Percentiles rank a stretch among this genome's conserved stretches.
These are phyloP conservation scores for Zalerion maritima DNA, from an alignment of 495 filamentous ascomycete genomes.

Conservation along the genomic window DNA sequence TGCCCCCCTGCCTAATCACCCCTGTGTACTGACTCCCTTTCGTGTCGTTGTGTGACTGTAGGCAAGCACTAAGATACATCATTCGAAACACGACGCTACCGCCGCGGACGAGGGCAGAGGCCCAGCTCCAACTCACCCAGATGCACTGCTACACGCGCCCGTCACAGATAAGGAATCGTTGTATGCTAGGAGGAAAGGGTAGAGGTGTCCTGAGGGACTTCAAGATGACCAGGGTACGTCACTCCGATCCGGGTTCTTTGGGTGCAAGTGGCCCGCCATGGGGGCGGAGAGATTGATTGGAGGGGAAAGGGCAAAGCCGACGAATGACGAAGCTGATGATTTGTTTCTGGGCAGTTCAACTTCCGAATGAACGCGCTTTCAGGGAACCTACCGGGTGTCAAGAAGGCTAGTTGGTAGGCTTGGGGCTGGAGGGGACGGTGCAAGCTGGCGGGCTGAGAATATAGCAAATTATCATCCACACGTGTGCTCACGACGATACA, in stretches of 20 bases:
- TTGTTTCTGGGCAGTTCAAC: slow-evolving; percentile 61
- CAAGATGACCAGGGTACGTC: slow-evolving; percentile 72
- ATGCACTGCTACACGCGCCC: slow-evolving; percentile 91
- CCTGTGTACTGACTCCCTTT: slow-evolving; percentile 1
- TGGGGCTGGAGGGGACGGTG: background rate
- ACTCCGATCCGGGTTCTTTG: background rate
- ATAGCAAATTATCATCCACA: too few relatives aligned
- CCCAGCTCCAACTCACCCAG: slow-evolving; percentile 79
- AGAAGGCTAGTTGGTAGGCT: slow-evolving; percentile 88
- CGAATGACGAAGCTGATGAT: slow-evolving; percentile 13
- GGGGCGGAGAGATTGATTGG: background rate
- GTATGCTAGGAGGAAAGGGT: slow-evolving; percentile 73
- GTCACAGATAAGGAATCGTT: slow-evolving; percentile 88
- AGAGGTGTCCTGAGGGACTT: slow-evolving; percentile 82
- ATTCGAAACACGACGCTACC: slow-evolving; percentile 84
- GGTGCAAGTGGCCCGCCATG: background rate
- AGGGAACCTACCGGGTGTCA: slow-evolving; percentile 84
- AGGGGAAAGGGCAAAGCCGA: background rate
- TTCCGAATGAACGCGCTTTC: slow-evolving; percentile 79
- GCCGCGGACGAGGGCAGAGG: slow-evolving; percentile 64
- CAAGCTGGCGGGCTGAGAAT: too few relatives aligned
- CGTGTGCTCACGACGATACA: too few relatives aligned
- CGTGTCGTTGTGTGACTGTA: slow-evolving; percentile 17
- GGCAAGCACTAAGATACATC: slow-evolving; percentile 91
- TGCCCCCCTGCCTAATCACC: background rate